Percentiles rank a stretch among this genome's conserved stretches.
phyloP scores from a whole-genome alignment of 306 rosid genomes.

The cucumber (Cucumis sativus) region DNA sequence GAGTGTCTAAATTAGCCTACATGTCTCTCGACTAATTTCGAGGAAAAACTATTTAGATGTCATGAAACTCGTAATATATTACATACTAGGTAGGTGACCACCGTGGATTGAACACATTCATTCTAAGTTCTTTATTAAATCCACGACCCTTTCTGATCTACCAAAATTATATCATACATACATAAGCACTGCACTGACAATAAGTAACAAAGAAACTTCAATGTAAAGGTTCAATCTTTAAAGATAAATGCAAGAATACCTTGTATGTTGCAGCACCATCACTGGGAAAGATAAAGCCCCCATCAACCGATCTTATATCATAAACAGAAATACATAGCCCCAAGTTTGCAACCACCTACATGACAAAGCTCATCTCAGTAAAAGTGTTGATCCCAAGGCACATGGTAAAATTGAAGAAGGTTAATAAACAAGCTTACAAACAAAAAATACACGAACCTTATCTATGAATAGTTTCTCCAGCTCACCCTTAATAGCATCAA shows the following conservation, averaged over 20 bases:
- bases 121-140: too few relatives aligned
- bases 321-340: conserved; percentile 74
- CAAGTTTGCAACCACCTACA: conserved; percentile 62
- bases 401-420: neutral
- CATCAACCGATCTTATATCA: conserved; percentile 55
- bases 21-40: too few relatives aligned
- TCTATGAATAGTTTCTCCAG: conserved; percentile 73
- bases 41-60: too few relatives aligned
- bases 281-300: conserved; percentile 54
- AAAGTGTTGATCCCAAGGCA: neutral
- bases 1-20: too few relatives aligned
- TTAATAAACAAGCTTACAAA: neutral
- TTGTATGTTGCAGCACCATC: conserved; percentile 71
- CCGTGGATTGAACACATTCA: too few relatives aligned
- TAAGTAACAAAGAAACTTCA: neutral
- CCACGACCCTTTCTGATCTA: too few relatives aligned
- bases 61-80: too few relatives aligned
- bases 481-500: conserved; percentile 52
- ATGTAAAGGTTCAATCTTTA: neutral
- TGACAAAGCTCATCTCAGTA: conserved; percentile 13
- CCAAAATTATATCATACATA: neutral
- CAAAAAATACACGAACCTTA: conserved; percentile 28
- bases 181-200: neutral
- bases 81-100: too few relatives aligned
- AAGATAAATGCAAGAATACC: conserved; percentile 26